phyloP scores from a whole-genome alignment of 148 eudicot genomes.

The Nepenthes gracilis region DNA sequence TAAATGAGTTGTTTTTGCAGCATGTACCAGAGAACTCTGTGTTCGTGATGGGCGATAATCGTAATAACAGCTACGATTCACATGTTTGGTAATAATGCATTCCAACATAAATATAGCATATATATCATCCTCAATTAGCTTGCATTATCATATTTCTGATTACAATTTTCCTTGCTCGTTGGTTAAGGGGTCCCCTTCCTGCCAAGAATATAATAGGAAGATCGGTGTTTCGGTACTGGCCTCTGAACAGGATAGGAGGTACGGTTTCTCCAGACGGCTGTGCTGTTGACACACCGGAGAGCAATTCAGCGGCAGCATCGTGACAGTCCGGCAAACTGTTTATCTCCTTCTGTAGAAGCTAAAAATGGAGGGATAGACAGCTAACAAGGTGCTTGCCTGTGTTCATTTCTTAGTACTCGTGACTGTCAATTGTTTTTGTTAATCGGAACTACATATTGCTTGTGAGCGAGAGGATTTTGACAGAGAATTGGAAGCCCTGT shows the following conservation, averaged over 20 bases:
- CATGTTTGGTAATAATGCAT: constrained; percentile 56
- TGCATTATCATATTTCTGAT: background rate
- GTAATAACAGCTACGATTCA: constrained; percentile 96
- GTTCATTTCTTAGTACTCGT: background rate
- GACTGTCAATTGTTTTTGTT: background rate
- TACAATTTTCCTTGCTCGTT: constrained; percentile 1
- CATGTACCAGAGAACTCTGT: constrained; percentile 77
- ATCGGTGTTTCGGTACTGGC: constrained; percentile 88
- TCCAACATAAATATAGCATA: background rate
- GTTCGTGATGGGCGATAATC: constrained; percentile 98
- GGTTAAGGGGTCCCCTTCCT: constrained; percentile 79
- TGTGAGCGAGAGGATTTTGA: background rate
- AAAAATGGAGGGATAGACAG: too few species aligned
- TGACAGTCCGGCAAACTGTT: constrained; percentile 6
- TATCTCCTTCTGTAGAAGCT: too few species aligned
- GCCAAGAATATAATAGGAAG: constrained; percentile 84
- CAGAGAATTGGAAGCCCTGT: background rate
- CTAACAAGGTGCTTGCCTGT: background rate
- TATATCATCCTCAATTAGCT: background rate
- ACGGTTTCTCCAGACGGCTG: constrained; percentile 67
- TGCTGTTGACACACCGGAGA: constrained; percentile 53
- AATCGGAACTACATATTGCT: background rate
- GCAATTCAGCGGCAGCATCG: constrained; percentile 24
- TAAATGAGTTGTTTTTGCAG: constrained; percentile 22
- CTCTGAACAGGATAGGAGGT: constrained; percentile 69